Evolutionary conservation across 352 stramenopile genomes (phyloP).

Genomic region (Globisporangium carolinianum): DNA sequence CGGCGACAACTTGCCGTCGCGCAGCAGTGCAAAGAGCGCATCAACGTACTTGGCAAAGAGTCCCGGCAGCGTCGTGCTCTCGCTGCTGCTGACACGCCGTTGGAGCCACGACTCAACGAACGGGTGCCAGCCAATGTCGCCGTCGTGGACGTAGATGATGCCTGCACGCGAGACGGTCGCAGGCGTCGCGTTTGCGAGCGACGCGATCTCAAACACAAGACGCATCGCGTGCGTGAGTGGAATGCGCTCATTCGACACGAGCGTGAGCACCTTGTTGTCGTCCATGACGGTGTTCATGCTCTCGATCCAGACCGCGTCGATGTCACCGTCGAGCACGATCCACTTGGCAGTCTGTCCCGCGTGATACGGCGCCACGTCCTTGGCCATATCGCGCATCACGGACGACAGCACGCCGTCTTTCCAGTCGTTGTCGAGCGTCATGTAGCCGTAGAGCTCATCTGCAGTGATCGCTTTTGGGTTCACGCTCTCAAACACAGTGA

Average conservation of each 20-base stretch:
- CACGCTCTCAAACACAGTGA: slow-evolving; percentile 91
- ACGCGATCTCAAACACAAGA: slow-evolving; percentile 97
- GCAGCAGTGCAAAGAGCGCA: slow-evolving; percentile 58
- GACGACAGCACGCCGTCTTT: slow-evolving; percentile 95
- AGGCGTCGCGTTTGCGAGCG: slow-evolving; percentile 93
- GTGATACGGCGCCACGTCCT: slow-evolving; percentile 84
- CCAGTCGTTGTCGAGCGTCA: slow-evolving; percentile 97
- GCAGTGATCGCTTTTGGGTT: slow-evolving; percentile 94
- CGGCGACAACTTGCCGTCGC: slow-evolving; percentile 48
- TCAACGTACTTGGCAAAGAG: slow-evolving; percentile 95
- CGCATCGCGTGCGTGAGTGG: slow-evolving; percentile 94
- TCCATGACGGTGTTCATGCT: slow-evolving; percentile 92
- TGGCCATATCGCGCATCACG: slow-evolving; percentile 97
- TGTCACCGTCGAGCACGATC: slow-evolving; percentile 92
- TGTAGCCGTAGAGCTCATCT: slow-evolving; percentile 93
- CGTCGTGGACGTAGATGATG: slow-evolving; percentile 96
- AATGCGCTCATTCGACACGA: slow-evolving; percentile 97
- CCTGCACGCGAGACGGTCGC: slow-evolving; percentile 95
- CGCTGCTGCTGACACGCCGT: slow-evolving; percentile 62
- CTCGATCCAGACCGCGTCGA: slow-evolving; percentile 94
- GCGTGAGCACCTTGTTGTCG: slow-evolving; percentile 92
- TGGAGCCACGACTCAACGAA: slow-evolving; percentile 93
- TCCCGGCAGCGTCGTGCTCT: slow-evolving; percentile 76
- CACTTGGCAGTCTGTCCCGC: slow-evolving; percentile 84
- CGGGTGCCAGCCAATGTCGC: slow-evolving; percentile 89